A percentile compares a stretch with the other conserved stretches of the same genome.
phyloP scores from a whole-genome alignment of 75 land plant genomes.

The Pinus tabuliformis region DNA sequence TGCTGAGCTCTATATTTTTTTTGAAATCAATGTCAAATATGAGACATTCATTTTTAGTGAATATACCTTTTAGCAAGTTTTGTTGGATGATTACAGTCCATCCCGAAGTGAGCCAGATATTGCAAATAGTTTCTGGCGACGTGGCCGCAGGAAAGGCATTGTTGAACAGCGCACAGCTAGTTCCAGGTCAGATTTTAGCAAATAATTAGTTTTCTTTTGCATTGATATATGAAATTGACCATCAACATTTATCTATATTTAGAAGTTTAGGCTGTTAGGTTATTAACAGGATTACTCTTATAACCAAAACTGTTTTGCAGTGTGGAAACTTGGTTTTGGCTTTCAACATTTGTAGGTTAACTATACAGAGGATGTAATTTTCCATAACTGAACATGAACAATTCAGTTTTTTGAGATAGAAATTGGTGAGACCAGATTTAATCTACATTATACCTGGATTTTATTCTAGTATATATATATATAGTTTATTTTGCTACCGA shows the following conservation, averaged over 20 bases:
- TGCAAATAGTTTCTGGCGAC: slow-evolving; percentile 62
- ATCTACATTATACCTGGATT: background rate
- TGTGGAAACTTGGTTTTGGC: background rate
- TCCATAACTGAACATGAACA: background rate
- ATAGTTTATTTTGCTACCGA: background rate
- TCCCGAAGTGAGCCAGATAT: slow-evolving; percentile 80
- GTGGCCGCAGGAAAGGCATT: slow-evolving; percentile 59
- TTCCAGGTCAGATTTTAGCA: slow-evolving; percentile 50
- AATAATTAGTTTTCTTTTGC: too few relatives aligned
- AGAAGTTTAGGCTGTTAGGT: background rate
- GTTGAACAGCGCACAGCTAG: slow-evolving; percentile 71
- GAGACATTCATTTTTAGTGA: background rate
- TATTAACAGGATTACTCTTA: background rate
- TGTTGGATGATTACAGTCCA: slow-evolving; percentile 22
- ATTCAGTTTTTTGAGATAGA: background rate
- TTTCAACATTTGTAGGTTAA: background rate
- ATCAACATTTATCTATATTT: background rate
- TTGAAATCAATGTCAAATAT: background rate
- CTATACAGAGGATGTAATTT: background rate
- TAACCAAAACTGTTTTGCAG: background rate
- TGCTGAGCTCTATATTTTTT: background rate
- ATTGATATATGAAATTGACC: too few relatives aligned
- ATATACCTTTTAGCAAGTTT: background rate
- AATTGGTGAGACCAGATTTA: background rate
- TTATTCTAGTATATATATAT: background rate